Conservation (phyloP, 2,329 filamentous ascomycete genomes). For the Arthrobotrys entomopaga region DNA sequence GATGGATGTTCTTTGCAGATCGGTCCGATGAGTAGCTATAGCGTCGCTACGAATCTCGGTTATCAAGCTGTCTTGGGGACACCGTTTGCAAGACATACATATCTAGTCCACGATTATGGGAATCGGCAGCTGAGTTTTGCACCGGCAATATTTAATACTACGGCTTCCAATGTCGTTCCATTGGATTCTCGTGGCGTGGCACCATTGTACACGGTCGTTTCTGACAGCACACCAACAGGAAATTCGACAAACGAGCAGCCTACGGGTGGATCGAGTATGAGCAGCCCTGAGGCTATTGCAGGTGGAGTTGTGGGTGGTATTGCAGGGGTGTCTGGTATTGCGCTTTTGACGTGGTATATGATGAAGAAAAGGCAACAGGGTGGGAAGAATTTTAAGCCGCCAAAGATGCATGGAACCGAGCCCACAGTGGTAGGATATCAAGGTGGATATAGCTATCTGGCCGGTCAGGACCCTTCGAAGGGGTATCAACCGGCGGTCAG, state of each 20-base stretch:
- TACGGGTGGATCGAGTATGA: slow-evolving; percentile 9
- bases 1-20: slow-evolving; percentile 40
- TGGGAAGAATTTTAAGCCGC: slow-evolving; percentile 6
- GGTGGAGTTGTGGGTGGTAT: slow-evolving; percentile 66
- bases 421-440: slow-evolving; percentile 7
- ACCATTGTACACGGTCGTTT: slow-evolving; percentile 5
- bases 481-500: slow-evolving; percentile 15
- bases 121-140: slow-evolving; percentile 51
- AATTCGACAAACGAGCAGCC: slow-evolving; percentile 15
- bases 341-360: slow-evolving; percentile 63
- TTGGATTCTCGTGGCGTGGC: slow-evolving; percentile 36
- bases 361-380: slow-evolving; percentile 60
- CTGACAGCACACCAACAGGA: not conserved
- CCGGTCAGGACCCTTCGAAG: slow-evolving; percentile 19
- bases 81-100: slow-evolving; percentile 44
- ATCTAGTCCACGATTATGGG: slow-evolving; percentile 41
- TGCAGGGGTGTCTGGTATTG: slow-evolving; percentile 63
- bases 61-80: slow-evolving; percentile 42
- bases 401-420: slow-evolving; percentile 20
- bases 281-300: slow-evolving; percentile 64
- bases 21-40: slow-evolving; percentile 33
- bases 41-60: slow-evolving; percentile 34
- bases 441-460: slow-evolving; percentile 18
- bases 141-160: slow-evolving; percentile 32
- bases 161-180: slow-evolving; percentile 27